A percentile compares a stretch with the other conserved stretches of the same genome.
Conservation (phyloP, 2,329 filamentous ascomycete species). For the Colletotrichum lindemuthianum region DNA sequence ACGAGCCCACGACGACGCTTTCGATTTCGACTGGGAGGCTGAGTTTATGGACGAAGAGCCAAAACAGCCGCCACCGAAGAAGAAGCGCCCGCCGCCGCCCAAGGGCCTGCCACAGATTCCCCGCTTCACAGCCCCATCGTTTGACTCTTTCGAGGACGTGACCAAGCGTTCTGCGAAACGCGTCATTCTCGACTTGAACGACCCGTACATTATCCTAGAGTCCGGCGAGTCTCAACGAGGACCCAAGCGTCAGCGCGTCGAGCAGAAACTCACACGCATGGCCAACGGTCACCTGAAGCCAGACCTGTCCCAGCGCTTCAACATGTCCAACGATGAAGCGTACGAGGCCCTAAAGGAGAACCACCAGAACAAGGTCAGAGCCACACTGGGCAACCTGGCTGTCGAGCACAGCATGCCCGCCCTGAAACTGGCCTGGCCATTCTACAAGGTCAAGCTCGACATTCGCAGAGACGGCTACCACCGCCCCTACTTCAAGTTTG, state of each 20-base stretch:
- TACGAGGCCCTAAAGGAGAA: constrained; percentile 98
- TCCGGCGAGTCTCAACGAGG: constrained; percentile 73
- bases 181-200: constrained; percentile 86
- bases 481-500: constrained; percentile 80
- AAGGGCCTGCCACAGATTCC: constrained; percentile 68
- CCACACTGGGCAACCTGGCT: constrained; percentile 88
- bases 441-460: constrained; percentile 88
- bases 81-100: constrained; percentile 74
- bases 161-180: constrained; percentile 80
- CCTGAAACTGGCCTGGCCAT: constrained; percentile 90
- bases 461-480: constrained; percentile 84
- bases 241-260: constrained; percentile 66
- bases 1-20: constrained; percentile 36
- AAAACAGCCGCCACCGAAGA: constrained; percentile 61
- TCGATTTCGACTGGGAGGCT: constrained; percentile 70
- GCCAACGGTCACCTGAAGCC: constrained; percentile 76
- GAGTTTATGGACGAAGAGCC: constrained; percentile 65
- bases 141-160: constrained; percentile 82
- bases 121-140: constrained; percentile 72
- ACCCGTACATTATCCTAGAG: constrained; percentile 87
- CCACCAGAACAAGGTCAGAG: constrained; percentile 94
- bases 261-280: constrained; percentile 71
- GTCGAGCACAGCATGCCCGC: constrained; percentile 96
- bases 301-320: constrained; percentile 84
- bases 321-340: constrained; percentile 94